Evolutionary conservation across 1,284 basidiomycete species (phyloP), one percentile per base, ranked within the genome.

Genomic region (Melampsora larici-populina): DNA sequence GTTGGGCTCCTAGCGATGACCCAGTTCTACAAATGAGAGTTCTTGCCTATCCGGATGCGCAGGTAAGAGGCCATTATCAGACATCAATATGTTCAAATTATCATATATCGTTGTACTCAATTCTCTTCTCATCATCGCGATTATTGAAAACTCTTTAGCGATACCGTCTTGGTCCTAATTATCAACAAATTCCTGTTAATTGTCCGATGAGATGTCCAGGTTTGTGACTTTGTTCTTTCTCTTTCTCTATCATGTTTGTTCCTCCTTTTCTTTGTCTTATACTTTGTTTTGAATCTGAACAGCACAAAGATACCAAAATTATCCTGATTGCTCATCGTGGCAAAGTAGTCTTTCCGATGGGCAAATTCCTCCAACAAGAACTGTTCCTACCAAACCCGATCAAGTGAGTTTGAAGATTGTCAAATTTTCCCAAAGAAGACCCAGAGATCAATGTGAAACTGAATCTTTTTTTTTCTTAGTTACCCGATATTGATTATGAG

Each of bases 11-110:
- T 24, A 74, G 72, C 21, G 62, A 65, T 18, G 72, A 74, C 33
- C 72, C 72, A 43, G 33, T 74, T 36, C 55, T 74, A 51, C 72
- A 74, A 24, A 74, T 74, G 72, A 49, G 72, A 36, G 9, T 74
- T 0, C 49, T 67, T 74, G 63, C 63, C 33, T 74, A 74, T 33
- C 13, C 48, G 31, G 72, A 74, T 43, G 72, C 63, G 11, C 62
- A 49, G 72, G 64, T 49, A 67, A 49, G 24, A 43, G 33, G 33
- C n/a, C 24, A 15, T 46, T 40, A 40, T 40, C 36, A 40, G 13
- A 40, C 36, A 9, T 40, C 36, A 40, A 36, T 36, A 36, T 9
- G 9, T 36, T 36, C 9, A n/a, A 36, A 36, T 9, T 1, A 2
- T 17, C 48, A 6, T 24, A 48, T 1, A 31, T 21, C 1, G 21